phyloP scores from a whole-genome alignment of 495 filamentous ascomycete species.

The Lophium mytilinum region DNA sequence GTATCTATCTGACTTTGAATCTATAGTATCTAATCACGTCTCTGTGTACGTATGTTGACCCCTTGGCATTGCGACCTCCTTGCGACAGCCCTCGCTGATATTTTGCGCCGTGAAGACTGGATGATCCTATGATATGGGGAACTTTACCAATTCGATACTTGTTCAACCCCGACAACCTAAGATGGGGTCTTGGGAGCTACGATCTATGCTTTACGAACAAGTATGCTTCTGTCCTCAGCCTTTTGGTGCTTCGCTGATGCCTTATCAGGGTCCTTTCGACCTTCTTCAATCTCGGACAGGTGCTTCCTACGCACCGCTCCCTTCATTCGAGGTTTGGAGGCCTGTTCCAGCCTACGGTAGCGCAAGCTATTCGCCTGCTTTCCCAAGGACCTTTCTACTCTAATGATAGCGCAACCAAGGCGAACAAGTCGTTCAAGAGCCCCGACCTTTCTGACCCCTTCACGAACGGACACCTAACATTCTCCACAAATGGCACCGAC shows the following conservation, averaged over 20 bases:
- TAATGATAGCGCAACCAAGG: constrained; percentile 29
- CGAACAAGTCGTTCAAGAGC: constrained; percentile 35
- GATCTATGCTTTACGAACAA: constrained; percentile 82
- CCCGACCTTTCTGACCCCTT: constrained; percentile 54
- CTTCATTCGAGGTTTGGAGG: constrained; percentile 67
- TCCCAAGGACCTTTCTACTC: constrained; percentile 52
- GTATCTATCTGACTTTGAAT: not conserved
- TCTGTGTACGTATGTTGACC: constrained; percentile 71
- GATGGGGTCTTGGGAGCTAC: constrained; percentile 83
- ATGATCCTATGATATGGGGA: constrained; percentile 93
- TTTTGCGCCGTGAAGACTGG: constrained; percentile 50
- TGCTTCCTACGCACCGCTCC: constrained; percentile 76
- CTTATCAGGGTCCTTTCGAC: constrained; percentile 12
- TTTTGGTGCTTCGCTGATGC: too few species aligned
- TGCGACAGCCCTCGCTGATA: not conserved
- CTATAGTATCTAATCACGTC: constrained; percentile 83
- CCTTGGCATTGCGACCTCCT: too few species aligned
- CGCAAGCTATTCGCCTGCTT: constrained; percentile 74
- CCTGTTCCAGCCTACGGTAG: constrained; percentile 83
- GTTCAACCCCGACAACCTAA: constrained; percentile 61
- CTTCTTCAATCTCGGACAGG: constrained; percentile 84
- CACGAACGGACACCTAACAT: constrained; percentile 50
- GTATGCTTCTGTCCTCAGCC: constrained; percentile 28
- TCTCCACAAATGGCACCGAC: constrained; percentile 54
- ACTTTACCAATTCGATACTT: constrained; percentile 64